Evolutionary conservation across 805 yeast genomes (phyloP), one percentile per base, ranked within the genome.

Genomic region (Candida boidinii): DNA sequence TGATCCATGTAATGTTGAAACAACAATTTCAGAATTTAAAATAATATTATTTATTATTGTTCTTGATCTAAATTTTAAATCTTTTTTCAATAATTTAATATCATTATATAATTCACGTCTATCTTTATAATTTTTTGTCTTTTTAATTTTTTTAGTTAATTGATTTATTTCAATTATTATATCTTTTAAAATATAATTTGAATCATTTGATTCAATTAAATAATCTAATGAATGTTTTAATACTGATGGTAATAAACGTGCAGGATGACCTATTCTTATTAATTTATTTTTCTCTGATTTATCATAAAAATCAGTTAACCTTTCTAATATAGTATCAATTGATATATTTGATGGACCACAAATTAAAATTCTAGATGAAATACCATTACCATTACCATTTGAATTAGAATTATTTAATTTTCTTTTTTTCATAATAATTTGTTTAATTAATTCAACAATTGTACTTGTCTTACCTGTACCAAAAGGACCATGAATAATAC

Each of bases 291-390:
- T 49, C 26, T 63, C 54, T 10, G 68, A 63, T 8, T 36, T 43
- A 1, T 63, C 63, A 26, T 66, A 49, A 25, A 64, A 56, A 19
- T 54, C 54, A 26, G 66, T 55, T 16, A 90, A 54, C 37, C 96
- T 62, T 53, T 90, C 96, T 30, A 88, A 56, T 12, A 90, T 81
- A 0, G 94, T 90, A 53, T 90, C 97, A 1, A 88, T 94, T 1
- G 96, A 76, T 12, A 87, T 78, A 51, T 90, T 90, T 0, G 96
- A 87, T 0, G 97, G 95, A 0, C 96, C 96, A 59, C 96, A 88
- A 0, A 90, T 88, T 19, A 90, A 60, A 0, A 90, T 77, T 28
- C 87, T 55, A 33, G 13, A 7, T 4, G 7, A n/a, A 10, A 22
- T 22, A 10, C 10, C 24, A 10, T 22, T n/a, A n/a, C 24, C 10